Conservation (phyloP, 441 rosid genomes). For the Kokia cookei region DNA sequence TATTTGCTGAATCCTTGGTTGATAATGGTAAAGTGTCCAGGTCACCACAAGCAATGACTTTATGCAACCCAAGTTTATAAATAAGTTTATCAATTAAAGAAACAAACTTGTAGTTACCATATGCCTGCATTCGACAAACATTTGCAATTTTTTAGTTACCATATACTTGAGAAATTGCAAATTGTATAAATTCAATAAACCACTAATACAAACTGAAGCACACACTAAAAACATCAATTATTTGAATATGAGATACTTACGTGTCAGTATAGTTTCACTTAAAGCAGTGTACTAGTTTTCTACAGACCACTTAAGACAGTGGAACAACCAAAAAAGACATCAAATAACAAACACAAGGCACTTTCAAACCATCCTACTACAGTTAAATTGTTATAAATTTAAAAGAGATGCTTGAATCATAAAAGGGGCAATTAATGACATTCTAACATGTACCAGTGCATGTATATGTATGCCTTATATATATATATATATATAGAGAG, state of each 20-base stretch:
- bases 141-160: background rate
- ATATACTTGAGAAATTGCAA: background rate
- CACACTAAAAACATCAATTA: background rate
- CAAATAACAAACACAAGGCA: background rate
- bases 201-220: background rate
- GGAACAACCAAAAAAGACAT: background rate
- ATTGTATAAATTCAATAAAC: background rate
- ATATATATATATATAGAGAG: too few relatives aligned
- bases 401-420: background rate
- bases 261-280: background rate
- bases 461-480: background rate
- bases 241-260: background rate
- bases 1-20: conserved; percentile 22
- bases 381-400: background rate
- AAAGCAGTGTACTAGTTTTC: background rate
- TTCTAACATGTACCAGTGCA: background rate
- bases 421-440: background rate
- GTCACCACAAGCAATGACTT: conserved; percentile 33
- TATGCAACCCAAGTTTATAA: conserved; percentile 52
- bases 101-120: conserved; percentile 52
- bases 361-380: background rate
- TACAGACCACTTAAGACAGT: background rate
- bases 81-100: conserved; percentile 69
- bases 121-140: conserved; percentile 41
- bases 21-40: conserved; percentile 10